These are phyloP conservation scores for Iodosphaeria phyllophila DNA, from an alignment of 2,329 filamentous ascomycete species.

Conservation along the genomic window DNA sequence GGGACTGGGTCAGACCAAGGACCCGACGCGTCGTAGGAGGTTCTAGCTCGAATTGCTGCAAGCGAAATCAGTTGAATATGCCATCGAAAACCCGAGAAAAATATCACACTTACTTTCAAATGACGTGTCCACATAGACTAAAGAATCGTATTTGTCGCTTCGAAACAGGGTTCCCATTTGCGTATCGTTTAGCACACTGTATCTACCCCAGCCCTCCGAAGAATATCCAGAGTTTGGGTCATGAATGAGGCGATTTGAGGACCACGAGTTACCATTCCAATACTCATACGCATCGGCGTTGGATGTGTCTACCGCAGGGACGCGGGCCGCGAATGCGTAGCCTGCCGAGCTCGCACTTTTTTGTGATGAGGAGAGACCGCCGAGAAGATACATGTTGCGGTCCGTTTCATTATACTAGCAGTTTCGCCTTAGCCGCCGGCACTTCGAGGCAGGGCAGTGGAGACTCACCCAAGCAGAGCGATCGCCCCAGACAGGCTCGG, in stretches of 20 bases:
- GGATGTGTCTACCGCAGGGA: not conserved
- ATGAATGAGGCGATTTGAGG: not conserved
- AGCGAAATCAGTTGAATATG: not conserved
- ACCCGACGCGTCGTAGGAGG: not conserved
- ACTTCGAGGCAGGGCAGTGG: no score
- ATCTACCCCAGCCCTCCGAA: not conserved
- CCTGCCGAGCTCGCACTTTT: not conserved
- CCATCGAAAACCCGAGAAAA: no score
- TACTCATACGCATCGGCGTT: slow-evolving; percentile 1
- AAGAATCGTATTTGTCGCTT: not conserved
- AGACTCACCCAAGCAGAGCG: slow-evolving; percentile 1
- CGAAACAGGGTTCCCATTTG: not conserved
- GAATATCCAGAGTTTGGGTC: slow-evolving; percentile 1
- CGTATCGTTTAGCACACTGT: not conserved
- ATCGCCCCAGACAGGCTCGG: slow-evolving; percentile 1
- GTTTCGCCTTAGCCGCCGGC: no score
- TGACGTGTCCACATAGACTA: not conserved
- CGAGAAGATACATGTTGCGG: slow-evolving; percentile 1
- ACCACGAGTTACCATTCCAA: slow-evolving; percentile 1
- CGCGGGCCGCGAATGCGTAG: not conserved
- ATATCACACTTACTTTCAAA: not conserved
- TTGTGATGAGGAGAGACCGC: slow-evolving; percentile 1
- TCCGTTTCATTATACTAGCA: not conserved
- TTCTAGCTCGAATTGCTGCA: not conserved
- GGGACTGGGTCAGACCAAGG: slow-evolving; percentile 1